These are phyloP conservation scores for Globisporangium camurandrum DNA, from an alignment of 352 stramenopile species.

Conservation along the genomic window DNA sequence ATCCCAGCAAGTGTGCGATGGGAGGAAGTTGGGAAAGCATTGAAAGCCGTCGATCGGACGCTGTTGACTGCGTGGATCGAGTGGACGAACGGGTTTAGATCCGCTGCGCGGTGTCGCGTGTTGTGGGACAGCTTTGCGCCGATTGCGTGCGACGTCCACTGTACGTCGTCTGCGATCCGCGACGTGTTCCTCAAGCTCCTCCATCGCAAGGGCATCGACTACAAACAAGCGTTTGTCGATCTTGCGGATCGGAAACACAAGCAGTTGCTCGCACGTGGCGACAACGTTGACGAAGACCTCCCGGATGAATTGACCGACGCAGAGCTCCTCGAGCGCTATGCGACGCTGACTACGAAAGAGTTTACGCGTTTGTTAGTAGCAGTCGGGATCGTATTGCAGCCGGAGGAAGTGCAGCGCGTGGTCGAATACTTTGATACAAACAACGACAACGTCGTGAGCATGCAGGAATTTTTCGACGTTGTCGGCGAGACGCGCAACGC, in stretches of 20 bases:
- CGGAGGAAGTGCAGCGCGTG: slow-evolving; percentile 70
- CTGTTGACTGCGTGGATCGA: slow-evolving; percentile 75
- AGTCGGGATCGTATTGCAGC: slow-evolving; percentile 76
- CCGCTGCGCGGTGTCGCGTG: slow-evolving; percentile 42
- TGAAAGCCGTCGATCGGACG: slow-evolving; percentile 84
- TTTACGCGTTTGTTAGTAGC: slow-evolving; percentile 49
- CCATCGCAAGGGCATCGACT: slow-evolving; percentile 83
- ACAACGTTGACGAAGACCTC: slow-evolving; percentile 1
- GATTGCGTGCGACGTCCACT: slow-evolving; percentile 84
- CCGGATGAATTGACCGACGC: slow-evolving; percentile 46
- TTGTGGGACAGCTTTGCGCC: slow-evolving; percentile 86
- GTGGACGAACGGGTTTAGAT: slow-evolving; percentile 71
- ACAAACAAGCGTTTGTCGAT: slow-evolving; percentile 67
- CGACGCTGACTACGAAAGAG: slow-evolving; percentile 36
- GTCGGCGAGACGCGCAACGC: slow-evolving; percentile 57
- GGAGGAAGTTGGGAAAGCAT: slow-evolving; percentile 78
- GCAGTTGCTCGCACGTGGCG: slow-evolving; percentile 35
- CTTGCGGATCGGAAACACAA: slow-evolving; percentile 57
- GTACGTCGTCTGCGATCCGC: slow-evolving; percentile 75
- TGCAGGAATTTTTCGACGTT: slow-evolving; percentile 80
- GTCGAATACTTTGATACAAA: slow-evolving; percentile 85
- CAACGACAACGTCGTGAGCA: slow-evolving; percentile 50
- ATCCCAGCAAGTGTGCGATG: slow-evolving; percentile 36
- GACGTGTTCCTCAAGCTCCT: slow-evolving; percentile 90
- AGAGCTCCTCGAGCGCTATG: slow-evolving; percentile 55